Conservation (phyloP, 768 basidiomycete genomes). For the Cyclocybe aegerita region DNA sequence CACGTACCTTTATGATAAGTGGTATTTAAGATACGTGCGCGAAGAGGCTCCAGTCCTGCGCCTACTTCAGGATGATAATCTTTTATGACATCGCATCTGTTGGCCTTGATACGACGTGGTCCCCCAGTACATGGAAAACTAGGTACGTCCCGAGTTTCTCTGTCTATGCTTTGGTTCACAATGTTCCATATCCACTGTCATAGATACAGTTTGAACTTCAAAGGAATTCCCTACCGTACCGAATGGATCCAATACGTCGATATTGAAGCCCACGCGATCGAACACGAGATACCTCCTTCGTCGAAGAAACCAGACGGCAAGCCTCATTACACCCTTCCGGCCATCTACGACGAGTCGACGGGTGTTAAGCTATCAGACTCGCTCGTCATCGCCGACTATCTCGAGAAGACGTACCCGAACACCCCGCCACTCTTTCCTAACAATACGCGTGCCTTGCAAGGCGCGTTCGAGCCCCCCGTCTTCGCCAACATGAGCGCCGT, state of each 20-base stretch:
- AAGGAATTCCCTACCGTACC: constrained; percentile 40
- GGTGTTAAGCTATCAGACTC: constrained; percentile 40
- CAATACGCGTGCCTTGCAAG: constrained; percentile 33
- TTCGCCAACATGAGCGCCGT: constrained; percentile 13
- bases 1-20: too few species aligned
- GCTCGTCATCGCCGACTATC: constrained; percentile 44
- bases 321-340: constrained; percentile 45
- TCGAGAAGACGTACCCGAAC: constrained; percentile 49
- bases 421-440: constrained; percentile 37
- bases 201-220: constrained; percentile 35
- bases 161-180: too few species aligned
- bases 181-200: too few species aligned
- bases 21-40: too few species aligned
- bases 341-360: constrained; percentile 47
- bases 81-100: constrained; percentile 39
- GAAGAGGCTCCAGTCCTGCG: too few species aligned
- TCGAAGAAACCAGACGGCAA: constrained; percentile 26
- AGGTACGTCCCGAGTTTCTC: constrained; percentile 17
- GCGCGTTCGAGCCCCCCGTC: constrained; percentile 30
- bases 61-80: background rate
- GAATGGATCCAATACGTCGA: constrained; percentile 54
- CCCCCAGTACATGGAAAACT: constrained; percentile 34
- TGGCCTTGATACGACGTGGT: constrained; percentile 26
- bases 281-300: constrained; percentile 37
- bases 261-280: constrained; percentile 33